phyloP scores from a whole-genome alignment of 2,329 filamentous ascomycete genomes.

The Didymella exigua region DNA sequence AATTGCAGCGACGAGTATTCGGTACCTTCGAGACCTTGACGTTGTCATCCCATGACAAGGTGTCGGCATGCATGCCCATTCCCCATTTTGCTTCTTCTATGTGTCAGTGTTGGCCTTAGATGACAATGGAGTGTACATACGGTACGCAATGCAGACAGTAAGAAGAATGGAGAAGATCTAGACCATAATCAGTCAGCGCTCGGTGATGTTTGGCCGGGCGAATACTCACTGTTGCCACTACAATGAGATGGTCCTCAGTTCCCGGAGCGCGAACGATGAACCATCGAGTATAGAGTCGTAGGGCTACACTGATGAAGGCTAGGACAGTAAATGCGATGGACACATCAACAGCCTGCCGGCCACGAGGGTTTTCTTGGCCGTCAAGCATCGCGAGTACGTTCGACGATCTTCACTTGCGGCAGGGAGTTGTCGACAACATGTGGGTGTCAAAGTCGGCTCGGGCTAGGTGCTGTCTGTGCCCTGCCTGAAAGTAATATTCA shows the following conservation, averaged over 20 bases:
- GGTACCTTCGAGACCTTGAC: constrained; percentile 33
- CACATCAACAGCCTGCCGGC: constrained; percentile 28
- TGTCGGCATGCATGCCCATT: constrained; percentile 34
- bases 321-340: constrained; percentile 37
- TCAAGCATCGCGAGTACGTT: not conserved
- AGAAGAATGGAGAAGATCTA: constrained; percentile 38
- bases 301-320: constrained; percentile 27
- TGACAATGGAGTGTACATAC: constrained; percentile 21
- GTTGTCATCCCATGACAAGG: constrained; percentile 22
- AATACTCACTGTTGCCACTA: constrained; percentile 32
- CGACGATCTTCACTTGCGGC: constrained; percentile 1
- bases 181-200: not conserved
- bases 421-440: constrained; percentile 1
- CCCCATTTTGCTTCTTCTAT: constrained; percentile 36
- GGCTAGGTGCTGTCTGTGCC: not conserved
- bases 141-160: constrained; percentile 36
- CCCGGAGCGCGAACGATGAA: constrained; percentile 36
- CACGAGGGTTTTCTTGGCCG: constrained; percentile 31
- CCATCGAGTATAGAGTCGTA: constrained; percentile 40
- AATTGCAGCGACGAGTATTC: not conserved
- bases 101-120: constrained; percentile 13
- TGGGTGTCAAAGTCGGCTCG: not conserved
- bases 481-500: not conserved
- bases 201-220: not conserved
- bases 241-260: constrained; percentile 38